These are phyloP conservation scores for Leishmania gerbilli DNA, from an alignment of 208 protist genomes.

Conservation along the genomic window DNA sequence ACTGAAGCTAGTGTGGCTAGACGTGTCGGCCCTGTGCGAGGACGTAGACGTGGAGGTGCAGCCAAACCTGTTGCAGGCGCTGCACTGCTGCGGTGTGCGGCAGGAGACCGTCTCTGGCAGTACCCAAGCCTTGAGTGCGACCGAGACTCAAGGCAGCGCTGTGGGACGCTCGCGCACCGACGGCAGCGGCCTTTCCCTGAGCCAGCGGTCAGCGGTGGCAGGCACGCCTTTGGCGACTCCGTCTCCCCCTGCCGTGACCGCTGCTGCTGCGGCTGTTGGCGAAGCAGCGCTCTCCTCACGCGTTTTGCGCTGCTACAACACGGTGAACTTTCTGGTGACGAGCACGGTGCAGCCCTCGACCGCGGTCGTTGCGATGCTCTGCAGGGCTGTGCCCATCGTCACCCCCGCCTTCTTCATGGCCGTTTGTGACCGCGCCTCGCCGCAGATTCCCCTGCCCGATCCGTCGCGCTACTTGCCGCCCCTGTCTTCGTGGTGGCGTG, in stretches of 20 bases:
- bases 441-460: constrained; percentile 59
- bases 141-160: neutral
- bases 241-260: neutral
- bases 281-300: neutral
- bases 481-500: constrained; percentile 24
- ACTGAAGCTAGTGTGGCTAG: constrained; percentile 58
- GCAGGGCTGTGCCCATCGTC: constrained; percentile 58
- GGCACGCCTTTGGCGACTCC: constrained; percentile 34
- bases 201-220: constrained; percentile 13
- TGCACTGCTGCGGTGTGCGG: constrained; percentile 56
- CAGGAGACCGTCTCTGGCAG: constrained; percentile 5
- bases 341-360: constrained; percentile 49
- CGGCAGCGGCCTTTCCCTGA: constrained; percentile 15
- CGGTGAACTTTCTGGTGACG: constrained; percentile 32
- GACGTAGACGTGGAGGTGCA: constrained; percentile 40
- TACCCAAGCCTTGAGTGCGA: neutral
- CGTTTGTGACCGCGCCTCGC: constrained; percentile 34
- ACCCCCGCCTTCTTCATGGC: constrained; percentile 59
- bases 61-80: constrained; percentile 45
- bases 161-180: neutral
- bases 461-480: constrained; percentile 34
- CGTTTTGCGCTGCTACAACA: constrained; percentile 21
- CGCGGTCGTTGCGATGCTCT: constrained; percentile 62
- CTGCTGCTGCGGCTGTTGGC: neutral
- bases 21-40: constrained; percentile 49